Evolutionary conservation across 768 basidiomycete genomes (phyloP), one percentile per base, ranked within the genome.

Genomic region (Hericium rajendrae): DNA sequence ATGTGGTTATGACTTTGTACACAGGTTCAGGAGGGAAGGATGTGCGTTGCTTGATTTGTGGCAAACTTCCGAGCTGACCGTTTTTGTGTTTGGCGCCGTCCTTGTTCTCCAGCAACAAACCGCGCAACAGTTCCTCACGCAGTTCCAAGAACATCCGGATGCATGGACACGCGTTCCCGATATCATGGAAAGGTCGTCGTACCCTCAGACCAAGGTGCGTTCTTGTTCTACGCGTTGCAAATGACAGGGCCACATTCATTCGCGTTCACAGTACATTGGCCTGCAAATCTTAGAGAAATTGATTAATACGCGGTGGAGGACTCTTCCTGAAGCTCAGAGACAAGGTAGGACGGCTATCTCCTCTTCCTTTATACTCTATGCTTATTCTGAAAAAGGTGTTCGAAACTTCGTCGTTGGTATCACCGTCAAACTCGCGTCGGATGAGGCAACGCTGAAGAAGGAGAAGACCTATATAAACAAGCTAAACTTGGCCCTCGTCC

Each of bases 101-200:
- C 20, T 28, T 40, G 22, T 51, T 46, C 53, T 22, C 57, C 38
- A 98, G 94, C 94, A 94, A 90, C 88, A 90, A 83, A 71, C 86
- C 70, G 95, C 95, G 15, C 95, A 98, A 73, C 88, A 88, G 69
- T 78, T 92, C 60, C 80, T 99, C 64, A 97, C 95, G 8, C 94
- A 94, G 69, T 87, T 99, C 67, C 94, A 98, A 72, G 97, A 99
- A 59, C 80, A 93, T 70, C 89, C 91, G 16, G 95, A 98, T 59
- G 86, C 94, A 38, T 99, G 97, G 97, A 94, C 94, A 62, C 81
- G 90, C 70, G 97, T 98, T 6, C 97, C 97, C 41, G 88, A 89
- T 59, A 89, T 99, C 65, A 77, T 99, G 58, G 93, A 97, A 66
- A 78, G 78, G 53, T 88, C 92, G 1, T 76, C 78, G 11, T 94